These are phyloP conservation scores for Solanum verrucosum DNA, from an alignment of 257 asterid species.

Conservation along the genomic window DNA sequence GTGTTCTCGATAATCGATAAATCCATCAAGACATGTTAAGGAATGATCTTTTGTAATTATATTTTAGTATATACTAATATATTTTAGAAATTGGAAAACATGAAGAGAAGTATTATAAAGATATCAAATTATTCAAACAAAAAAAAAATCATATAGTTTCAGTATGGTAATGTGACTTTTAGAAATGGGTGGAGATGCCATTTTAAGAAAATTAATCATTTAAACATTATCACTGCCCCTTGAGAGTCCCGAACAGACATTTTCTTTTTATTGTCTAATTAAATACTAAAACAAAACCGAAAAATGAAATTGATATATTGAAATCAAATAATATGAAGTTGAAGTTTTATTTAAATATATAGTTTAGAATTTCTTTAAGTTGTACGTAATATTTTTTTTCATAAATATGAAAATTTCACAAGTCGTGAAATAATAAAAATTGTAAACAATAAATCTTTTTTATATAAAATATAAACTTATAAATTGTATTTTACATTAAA, in stretches of 20 bases:
- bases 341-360: no score
- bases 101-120: background rate
- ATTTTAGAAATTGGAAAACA: background rate
- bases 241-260: background rate
- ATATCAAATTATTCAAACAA: background rate
- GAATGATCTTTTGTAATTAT: background rate
- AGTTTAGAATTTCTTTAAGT: no score
- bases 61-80: background rate
- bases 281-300: background rate
- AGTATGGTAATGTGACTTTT: background rate
- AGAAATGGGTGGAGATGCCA: background rate
- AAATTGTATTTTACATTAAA: no score
- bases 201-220: background rate
- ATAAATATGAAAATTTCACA: no score
- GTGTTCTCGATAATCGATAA: no score
- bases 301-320: no score
- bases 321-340: no score
- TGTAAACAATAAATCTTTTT: no score
- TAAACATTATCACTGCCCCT: background rate
- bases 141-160: background rate
- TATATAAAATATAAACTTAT: no score
- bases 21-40: background rate
- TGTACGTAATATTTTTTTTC: no score
- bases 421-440: no score
- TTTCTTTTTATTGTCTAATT: background rate